Evolutionary conservation across 2,329 filamentous ascomycete species (phyloP).

Genomic region (Alternaria arborescens): DNA sequence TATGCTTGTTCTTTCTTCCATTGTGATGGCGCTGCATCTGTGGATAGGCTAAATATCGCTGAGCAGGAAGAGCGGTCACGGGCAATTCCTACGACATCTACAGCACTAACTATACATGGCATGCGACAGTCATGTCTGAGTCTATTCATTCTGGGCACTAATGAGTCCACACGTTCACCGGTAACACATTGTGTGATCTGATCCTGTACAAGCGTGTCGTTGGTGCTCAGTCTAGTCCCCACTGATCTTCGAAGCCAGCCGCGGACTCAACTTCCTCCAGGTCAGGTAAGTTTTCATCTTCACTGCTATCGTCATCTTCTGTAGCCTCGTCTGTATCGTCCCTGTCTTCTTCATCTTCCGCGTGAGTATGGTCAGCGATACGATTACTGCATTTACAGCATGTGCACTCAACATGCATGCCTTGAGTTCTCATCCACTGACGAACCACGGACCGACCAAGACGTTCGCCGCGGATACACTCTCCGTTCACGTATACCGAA

Average conservation of each 20-base stretch:
- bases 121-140: not conserved
- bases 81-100: not conserved
- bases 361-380: not conserved
- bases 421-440: constrained; percentile 1
- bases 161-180: not conserved
- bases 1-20: not conserved
- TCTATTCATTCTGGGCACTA: not conserved
- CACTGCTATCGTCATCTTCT: not conserved
- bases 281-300: not conserved
- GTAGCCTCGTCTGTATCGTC: not conserved
- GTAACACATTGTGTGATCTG: not conserved
- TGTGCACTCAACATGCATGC: constrained; percentile 6
- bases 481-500: constrained; percentile 6
- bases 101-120: not conserved
- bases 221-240: not conserved
- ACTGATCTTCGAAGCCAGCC: not conserved
- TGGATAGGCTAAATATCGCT: not conserved
- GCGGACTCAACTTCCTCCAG: not conserved
- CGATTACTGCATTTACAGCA: constrained; percentile 8
- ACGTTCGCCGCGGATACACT: constrained; percentile 5
- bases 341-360: not conserved
- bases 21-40: not conserved
- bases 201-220: not conserved
- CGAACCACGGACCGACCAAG: constrained; percentile 5
- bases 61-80: not conserved